These are phyloP conservation scores for Cicer judaicum DNA, from an alignment of 306 rosid genomes.

Conservation along the genomic window DNA sequence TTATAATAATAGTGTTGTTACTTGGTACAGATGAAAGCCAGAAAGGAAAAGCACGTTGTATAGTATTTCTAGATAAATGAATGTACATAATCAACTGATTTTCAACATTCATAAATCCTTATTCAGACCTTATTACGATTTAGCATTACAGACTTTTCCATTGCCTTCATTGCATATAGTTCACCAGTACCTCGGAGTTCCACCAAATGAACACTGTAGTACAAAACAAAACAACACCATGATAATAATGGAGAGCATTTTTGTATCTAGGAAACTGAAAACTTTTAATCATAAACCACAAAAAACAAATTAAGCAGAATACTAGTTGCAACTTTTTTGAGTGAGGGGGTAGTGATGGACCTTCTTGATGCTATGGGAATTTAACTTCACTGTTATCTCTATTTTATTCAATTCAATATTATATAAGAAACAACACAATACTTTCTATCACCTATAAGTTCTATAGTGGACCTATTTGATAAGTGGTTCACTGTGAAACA, in stretches of 20 bases:
- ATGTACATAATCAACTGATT: conserved; percentile 7
- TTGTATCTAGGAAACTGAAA: background rate
- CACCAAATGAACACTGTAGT: conserved; percentile 89
- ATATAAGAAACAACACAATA: background rate
- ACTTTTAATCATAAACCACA: conserved; percentile 14
- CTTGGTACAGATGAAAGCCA: background rate
- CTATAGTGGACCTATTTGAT: background rate
- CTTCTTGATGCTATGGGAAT: too few relatives aligned
- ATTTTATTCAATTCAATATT: too few relatives aligned
- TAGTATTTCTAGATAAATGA: background rate
- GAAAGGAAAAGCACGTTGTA: conserved; percentile 10
- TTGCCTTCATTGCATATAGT: conserved; percentile 95
- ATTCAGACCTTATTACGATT: conserved; percentile 89
- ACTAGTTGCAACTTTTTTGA: background rate
- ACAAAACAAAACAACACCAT: conserved; percentile 39
- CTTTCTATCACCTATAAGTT: background rate
- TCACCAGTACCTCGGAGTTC: conserved; percentile 80
- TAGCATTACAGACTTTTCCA: conserved; percentile 85
- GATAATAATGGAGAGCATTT: conserved; percentile 20
- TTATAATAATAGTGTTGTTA: too few relatives aligned
- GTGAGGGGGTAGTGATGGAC: too few relatives aligned
- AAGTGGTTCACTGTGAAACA: background rate
- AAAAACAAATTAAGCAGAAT: background rate
- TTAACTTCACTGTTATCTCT: too few relatives aligned
- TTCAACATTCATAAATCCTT: conserved; percentile 27